Conservation (phyloP, 306 rosid genomes). For the Senna tora region DNA sequence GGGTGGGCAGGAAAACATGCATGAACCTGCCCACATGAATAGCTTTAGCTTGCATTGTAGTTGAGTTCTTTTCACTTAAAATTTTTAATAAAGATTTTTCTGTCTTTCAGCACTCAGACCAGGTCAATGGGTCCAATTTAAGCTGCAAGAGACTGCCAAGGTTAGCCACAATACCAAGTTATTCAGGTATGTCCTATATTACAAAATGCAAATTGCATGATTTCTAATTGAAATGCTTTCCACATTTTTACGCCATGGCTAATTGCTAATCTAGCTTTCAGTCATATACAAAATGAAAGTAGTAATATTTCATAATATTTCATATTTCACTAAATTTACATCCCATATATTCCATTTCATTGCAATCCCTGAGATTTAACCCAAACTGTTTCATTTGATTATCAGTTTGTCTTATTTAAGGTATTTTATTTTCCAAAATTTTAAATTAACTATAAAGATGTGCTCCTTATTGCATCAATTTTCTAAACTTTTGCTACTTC, state of each 20-base stretch:
- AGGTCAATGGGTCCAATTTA: slow-evolving; percentile 76
- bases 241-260: too few relatives aligned
- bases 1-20: too few relatives aligned
- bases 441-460: background rate
- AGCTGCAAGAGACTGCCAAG: slow-evolving; percentile 90
- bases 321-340: too few relatives aligned
- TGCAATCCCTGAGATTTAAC: too few relatives aligned
- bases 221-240: too few relatives aligned
- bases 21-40: too few relatives aligned
- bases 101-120: slow-evolving; percentile 68
- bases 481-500: background rate
- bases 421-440: background rate
- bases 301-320: too few relatives aligned
- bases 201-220: background rate
- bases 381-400: background rate
- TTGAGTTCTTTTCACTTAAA: slow-evolving; percentile 4
- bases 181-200: slow-evolving; percentile 61
- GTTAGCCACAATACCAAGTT: slow-evolving; percentile 83
- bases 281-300: too few relatives aligned
- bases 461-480: slow-evolving; percentile 1
- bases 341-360: too few relatives aligned
- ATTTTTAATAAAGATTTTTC: background rate
- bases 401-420: background rate
- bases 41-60: background rate
- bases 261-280: too few relatives aligned